Base-by-base conservation (phyloP, 805 yeast species). In the Yarrowia keelungensis region DNA sequence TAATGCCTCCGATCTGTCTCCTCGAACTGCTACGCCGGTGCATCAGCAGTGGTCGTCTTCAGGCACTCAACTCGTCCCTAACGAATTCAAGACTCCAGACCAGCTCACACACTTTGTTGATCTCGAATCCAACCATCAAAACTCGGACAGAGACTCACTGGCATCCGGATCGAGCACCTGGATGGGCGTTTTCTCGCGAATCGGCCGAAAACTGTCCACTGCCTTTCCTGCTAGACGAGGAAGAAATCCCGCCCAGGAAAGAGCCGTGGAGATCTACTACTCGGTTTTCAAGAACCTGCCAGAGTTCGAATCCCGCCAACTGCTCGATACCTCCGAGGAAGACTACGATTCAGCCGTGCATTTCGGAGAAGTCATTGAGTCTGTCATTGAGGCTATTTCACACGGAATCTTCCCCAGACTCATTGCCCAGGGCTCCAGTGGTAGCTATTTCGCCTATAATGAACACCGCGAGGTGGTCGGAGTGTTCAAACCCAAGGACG, bases 401-500 rank as follows among this genome's bases (percentile, higher is more conserved):
- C 76, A 74, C 12, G 82, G 80, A 8, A 76, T 84, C 5, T 77
- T 77, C 35, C 90, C 92, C 0, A 73, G 76, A 61, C 76, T 89
- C 66, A 88, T 89, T 8, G 73, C 86, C 35, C 83, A 86, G 19
- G 93, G 93, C 0, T 87, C 91, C 1, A 86, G 90, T 0, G 93
- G 93, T 0, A 85, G 89, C 67, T 89, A 89, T 74, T 89, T 89
- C 74, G 79, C 88, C 1, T 81, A 78, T 70, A 78, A 79, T 58
- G 70, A 78, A 1, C 41, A 70, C 0, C 76, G 77, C 42, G 72
- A 77, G 50, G 81, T 81, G 12, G 82, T 82, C 15, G 92, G 88
- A 0, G 87, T 89, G 1, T 89, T 89, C 80, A 89, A 89, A 75
- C 93, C 93, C 5, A 88, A 88, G 74, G 92, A 89, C 76, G 93